Base-by-base conservation (phyloP, 768 basidiomycete species). In the Serpula lacrymans region DNA sequence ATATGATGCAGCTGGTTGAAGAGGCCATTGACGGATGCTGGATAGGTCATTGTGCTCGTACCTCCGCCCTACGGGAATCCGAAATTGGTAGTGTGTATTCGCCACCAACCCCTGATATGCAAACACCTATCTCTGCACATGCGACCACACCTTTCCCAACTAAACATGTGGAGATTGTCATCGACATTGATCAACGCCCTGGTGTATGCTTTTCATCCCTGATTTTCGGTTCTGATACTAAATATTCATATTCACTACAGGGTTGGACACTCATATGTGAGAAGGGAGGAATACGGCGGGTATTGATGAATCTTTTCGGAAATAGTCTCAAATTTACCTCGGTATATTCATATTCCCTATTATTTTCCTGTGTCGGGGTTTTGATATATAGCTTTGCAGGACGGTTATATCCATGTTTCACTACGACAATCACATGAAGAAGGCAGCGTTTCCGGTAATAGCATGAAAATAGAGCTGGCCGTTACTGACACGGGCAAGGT, bases 241-340 rank as follows among this genome's bases (percentile, higher is more conserved):
- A n/a, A 21, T 13, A 33, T 36, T 4, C 14, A 17, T 32, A 8
- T 29, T 29, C 4, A 27, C n/a, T 37, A 18, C 45, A 93, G 87
- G 89, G 89, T 2, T 97, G 93, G 93, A 65, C 68, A 6, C 65
- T 95, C 21, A 83, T 80, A 53, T 92, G 88, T 58, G 94, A 97
- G 62, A 91, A 87, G 58, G 93, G 90, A 22, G 94, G 94, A 11
- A 83, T 96, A 46, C 79, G 94, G 22, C 77, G 94, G 20, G 82
- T 96, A 10, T 60, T 96, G 46, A 95, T 96, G 90, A 97, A 97
- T 57, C 63, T 97, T 26, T 90, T 96, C 50, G 90, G 92, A 12
- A 96, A 95, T 60, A 90, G 89, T 52, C 66, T 94, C 39, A 95
- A 97, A 61, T 96, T 96, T 60, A 95, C 92, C 22, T 71, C 77